These are phyloP conservation scores for Tricholoma saponaceum DNA, from an alignment of 768 basidiomycete genomes.

Conservation along the genomic window DNA sequence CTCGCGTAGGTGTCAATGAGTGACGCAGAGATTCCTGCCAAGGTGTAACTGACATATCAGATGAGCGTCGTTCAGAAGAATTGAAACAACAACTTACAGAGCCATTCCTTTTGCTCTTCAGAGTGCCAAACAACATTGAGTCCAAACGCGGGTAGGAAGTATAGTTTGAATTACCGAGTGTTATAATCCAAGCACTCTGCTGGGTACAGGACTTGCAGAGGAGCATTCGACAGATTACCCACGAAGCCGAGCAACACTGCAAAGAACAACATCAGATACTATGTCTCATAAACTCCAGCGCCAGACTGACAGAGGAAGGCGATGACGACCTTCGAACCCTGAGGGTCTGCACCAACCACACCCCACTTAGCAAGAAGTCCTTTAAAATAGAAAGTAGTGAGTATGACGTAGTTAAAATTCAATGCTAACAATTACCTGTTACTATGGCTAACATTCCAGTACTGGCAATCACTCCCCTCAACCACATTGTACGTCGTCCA, in stretches of 20 bases:
- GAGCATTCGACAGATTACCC: slow-evolving; percentile 53
- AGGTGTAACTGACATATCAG: slow-evolving; percentile 27
- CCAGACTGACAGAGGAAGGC: slow-evolving; percentile 40
- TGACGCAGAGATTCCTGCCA: slow-evolving; percentile 39
- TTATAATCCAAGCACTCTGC: slow-evolving; percentile 53
- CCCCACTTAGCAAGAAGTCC: slow-evolving; percentile 40
- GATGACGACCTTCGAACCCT: slow-evolving; percentile 39
- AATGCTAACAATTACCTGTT: slow-evolving; percentile 23
- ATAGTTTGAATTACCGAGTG: slow-evolving; percentile 30
- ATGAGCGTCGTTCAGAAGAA: background rate
- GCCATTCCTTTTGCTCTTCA: slow-evolving; percentile 58
- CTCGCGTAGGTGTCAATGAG: slow-evolving; percentile 51
- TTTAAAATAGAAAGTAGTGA: slow-evolving; percentile 4
- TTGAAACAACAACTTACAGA: slow-evolving; percentile 28
- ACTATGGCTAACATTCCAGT: slow-evolving; percentile 36
- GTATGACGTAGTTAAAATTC: background rate
- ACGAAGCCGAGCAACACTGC: slow-evolving; percentile 51
- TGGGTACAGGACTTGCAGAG: slow-evolving; percentile 55
- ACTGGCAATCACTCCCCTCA: slow-evolving; percentile 41
- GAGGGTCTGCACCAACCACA: slow-evolving; percentile 28
- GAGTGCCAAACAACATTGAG: background rate
- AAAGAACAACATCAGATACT: slow-evolving; percentile 19
- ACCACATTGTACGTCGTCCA: slow-evolving; percentile 42
- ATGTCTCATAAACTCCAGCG: background rate
- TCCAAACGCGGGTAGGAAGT: background rate